A percentile compares a stretch with the other conserved stretches of the same genome.
These are phyloP conservation scores for Podila epigama DNA, from an alignment of 192 early-diverging fungal species.

Conservation along the genomic window DNA sequence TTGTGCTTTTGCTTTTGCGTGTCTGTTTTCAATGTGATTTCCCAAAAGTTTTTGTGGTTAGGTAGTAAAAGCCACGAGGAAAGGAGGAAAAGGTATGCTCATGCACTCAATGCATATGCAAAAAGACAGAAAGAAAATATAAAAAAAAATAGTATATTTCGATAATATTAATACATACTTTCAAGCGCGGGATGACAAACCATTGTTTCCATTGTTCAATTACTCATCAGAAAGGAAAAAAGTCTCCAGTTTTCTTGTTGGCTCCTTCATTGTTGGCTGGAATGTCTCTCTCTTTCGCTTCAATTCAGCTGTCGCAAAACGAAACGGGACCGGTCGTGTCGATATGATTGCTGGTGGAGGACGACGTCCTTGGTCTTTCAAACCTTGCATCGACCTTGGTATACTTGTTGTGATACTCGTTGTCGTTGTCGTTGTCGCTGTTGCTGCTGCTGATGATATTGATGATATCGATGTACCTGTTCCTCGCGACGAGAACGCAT, in stretches of 20 bases:
- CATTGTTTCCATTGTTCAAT: not conserved
- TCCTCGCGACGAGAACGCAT: not conserved
- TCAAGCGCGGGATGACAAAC: not conserved
- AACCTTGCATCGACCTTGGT: conserved; percentile 14
- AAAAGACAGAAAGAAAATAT: no score
- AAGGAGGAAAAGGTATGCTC: no score
- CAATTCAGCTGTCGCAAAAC: conserved; percentile 42
- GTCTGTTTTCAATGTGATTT: not conserved
- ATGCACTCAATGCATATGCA: no score
- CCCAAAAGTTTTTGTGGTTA: no score
- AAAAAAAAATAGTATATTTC: no score
- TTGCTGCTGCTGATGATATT: not conserved
- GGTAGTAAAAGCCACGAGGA: no score
- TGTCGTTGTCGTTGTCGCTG: conserved; percentile 2
- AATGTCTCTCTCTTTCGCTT: conserved; percentile 7
- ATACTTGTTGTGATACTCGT: conserved; percentile 11
- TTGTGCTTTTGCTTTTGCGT: not conserved
- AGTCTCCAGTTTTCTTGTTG: not conserved
- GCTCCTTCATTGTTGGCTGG: not conserved
- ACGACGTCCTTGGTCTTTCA: conserved; percentile 4
- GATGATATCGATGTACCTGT: not conserved
- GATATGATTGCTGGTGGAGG: not conserved
- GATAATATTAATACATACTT: not conserved
- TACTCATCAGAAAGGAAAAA: not conserved
- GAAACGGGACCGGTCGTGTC: conserved; percentile 33